Evolutionary conservation across 2,329 filamentous ascomycete genomes (phyloP).

Genomic region (Seiridium unicorne): DNA sequence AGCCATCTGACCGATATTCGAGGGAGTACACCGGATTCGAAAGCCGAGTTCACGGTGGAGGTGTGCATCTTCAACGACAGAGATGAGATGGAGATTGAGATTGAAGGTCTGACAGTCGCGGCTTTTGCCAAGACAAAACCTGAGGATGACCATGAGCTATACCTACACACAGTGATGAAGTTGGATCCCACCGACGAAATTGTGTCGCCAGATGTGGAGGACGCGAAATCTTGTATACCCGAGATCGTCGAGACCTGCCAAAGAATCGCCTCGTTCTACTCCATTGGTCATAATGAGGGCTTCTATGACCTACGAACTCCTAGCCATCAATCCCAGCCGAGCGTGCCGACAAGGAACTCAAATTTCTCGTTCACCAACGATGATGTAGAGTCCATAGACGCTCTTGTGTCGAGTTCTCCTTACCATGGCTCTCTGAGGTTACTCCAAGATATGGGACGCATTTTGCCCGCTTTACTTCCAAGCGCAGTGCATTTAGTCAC

Average conservation of each 20-base stretch:
- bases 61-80: slow-evolving; percentile 25
- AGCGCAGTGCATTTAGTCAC: slow-evolving; percentile 20
- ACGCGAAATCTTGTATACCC: slow-evolving; percentile 8
- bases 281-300: slow-evolving; percentile 5
- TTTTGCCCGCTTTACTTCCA: slow-evolving; percentile 22
- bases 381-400: slow-evolving; percentile 21
- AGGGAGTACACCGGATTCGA: slow-evolving; percentile 18
- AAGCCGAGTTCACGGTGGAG: slow-evolving; percentile 26
- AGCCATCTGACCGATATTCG: slow-evolving; percentile 15
- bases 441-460: slow-evolving; percentile 23
- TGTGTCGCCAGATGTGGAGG: slow-evolving; percentile 12
- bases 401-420: slow-evolving; percentile 29
- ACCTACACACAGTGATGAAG: slow-evolving; percentile 31
- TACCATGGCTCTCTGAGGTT: slow-evolving; percentile 27
- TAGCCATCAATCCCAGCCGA: not conserved
- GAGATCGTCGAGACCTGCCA: slow-evolving; percentile 33
- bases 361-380: not conserved
- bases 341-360: not conserved
- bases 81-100: slow-evolving; percentile 21
- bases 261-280: slow-evolving; percentile 31
- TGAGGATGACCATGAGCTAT: slow-evolving; percentile 27
- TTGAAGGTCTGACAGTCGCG: slow-evolving; percentile 25
- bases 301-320: not conserved
- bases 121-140: slow-evolving; percentile 24
- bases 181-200: slow-evolving; percentile 40